Percentiles rank a stretch among this genome's conserved stretches.
Evolutionary conservation across 441 rosid genomes (phyloP).

Genomic region (Corymbia citriodora): DNA sequence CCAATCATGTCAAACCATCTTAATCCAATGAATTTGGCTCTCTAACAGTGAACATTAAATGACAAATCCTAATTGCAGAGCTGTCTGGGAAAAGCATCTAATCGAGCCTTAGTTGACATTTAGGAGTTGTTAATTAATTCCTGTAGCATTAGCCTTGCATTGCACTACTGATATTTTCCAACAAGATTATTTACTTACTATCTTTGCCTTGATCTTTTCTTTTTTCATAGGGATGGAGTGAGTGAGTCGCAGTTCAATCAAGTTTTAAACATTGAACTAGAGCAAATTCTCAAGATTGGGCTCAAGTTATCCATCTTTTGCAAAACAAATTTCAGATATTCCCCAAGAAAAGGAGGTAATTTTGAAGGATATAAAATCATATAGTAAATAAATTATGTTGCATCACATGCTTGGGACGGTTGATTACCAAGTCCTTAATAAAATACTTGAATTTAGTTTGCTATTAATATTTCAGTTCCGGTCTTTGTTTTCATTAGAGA

Average conservation of each 20-base stretch:
- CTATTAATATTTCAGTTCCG: no score
- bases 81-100: not conserved
- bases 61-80: not conserved
- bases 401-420: no score
- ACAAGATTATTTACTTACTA: not conserved
- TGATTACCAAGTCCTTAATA: no score
- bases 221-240: conserved; percentile 68
- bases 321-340: no score
- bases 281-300: conserved; percentile 68
- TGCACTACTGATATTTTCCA: not conserved
- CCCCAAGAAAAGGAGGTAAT: no score
- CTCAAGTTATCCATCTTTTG: not conserved
- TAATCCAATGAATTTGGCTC: not conserved
- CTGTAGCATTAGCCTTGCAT: not conserved
- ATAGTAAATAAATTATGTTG: no score
- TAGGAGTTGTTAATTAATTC: not conserved
- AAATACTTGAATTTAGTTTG: no score
- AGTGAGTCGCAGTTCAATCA: conserved; percentile 85
- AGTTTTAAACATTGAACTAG: conserved; percentile 31
- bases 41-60: no score
- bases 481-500: no score
- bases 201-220: not conserved
- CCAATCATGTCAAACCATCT: not conserved
- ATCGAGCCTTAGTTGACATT: not conserved
- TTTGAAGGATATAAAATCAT: no score